Percentiles rank a stretch among this genome's conserved stretches.
phyloP scores from a whole-genome alignment of 78 protist genomes.

The Acrasis kona region DNA sequence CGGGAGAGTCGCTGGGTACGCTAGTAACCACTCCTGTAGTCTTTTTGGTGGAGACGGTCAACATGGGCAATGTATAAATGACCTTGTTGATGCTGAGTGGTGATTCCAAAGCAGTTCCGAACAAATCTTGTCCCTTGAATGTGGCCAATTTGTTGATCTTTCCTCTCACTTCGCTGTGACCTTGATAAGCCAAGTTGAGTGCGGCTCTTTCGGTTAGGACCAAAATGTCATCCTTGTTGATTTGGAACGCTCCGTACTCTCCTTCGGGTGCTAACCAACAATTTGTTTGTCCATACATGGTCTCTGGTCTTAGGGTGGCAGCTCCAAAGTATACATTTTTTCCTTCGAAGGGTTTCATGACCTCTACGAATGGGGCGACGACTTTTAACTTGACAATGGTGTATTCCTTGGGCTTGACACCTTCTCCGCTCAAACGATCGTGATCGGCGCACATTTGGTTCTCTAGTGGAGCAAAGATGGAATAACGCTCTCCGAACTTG shows the following conservation, averaged over 20 bases:
- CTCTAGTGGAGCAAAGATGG: slow-evolving; percentile 91
- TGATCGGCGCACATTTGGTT: slow-evolving; percentile 99
- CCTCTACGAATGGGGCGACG: slow-evolving; percentile 51
- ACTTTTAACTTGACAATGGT: slow-evolving; percentile 81
- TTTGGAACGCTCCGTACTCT: slow-evolving; percentile 79
- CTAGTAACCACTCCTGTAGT: slow-evolving; percentile 95
- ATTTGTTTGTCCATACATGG: slow-evolving; percentile 99
- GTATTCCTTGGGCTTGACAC: slow-evolving; percentile 93
- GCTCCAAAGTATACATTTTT: slow-evolving; percentile 80
- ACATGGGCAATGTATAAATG: slow-evolving; percentile 89
- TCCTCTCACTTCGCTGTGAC: not conserved
- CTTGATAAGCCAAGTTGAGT: slow-evolving; percentile 81
- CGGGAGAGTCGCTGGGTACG: slow-evolving; percentile 98
- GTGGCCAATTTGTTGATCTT: slow-evolving; percentile 41
- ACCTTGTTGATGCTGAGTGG: slow-evolving; percentile 54
- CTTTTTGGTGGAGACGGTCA: slow-evolving; percentile 67
- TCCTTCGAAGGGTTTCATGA: slow-evolving; percentile 21
- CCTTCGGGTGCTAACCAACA: slow-evolving; percentile 93
- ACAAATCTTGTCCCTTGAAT: slow-evolving; percentile 60
- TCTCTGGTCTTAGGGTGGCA: slow-evolving; percentile 99
- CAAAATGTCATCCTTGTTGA: slow-evolving; percentile 47
- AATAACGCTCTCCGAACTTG: slow-evolving; percentile 57
- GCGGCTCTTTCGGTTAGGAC: slow-evolving; percentile 79
- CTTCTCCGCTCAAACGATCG: slow-evolving; percentile 95
- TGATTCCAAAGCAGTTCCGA: slow-evolving; percentile 80